A percentile compares a stretch with the other conserved stretches of the same genome.
These are phyloP conservation scores for Uromyces viciae-fabae DNA, from an alignment of 1,284 basidiomycete species.

Conservation along the genomic window DNA sequence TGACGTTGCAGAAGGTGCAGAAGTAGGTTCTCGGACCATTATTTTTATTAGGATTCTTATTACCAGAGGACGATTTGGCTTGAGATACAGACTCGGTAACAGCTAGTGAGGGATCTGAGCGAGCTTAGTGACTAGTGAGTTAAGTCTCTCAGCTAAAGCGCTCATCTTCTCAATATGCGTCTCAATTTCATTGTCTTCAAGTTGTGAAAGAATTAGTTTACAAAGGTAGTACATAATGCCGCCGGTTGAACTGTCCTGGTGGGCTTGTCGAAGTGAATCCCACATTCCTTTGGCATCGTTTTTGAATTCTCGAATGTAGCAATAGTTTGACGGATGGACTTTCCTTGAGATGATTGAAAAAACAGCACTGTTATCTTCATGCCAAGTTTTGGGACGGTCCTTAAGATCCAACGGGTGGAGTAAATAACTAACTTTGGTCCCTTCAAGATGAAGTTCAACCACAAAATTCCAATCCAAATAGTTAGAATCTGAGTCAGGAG, in stretches of 20 bases:
- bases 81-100: not conserved
- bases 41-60: too few species aligned
- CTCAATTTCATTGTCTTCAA: not conserved
- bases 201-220: not conserved
- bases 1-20: not conserved
- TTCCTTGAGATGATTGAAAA: not conserved
- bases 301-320: not conserved
- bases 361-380: not conserved
- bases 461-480: not conserved
- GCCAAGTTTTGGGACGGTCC: not conserved
- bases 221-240: not conserved
- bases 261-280: not conserved
- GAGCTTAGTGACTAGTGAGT: not conserved
- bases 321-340: not conserved
- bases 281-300: not conserved
- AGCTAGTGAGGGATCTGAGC: too few species aligned
- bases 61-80: not conserved
- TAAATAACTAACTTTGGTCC: not conserved
- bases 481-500: not conserved
- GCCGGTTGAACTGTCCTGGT: not conserved
- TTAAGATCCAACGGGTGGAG: not conserved
- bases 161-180: not conserved
- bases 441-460: not conserved
- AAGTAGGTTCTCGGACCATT: not conserved
- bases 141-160: not conserved